These are phyloP conservation scores for Ophiostoma quercus DNA, from an alignment of 2,329 filamentous ascomycete species.

Conservation along the genomic window DNA sequence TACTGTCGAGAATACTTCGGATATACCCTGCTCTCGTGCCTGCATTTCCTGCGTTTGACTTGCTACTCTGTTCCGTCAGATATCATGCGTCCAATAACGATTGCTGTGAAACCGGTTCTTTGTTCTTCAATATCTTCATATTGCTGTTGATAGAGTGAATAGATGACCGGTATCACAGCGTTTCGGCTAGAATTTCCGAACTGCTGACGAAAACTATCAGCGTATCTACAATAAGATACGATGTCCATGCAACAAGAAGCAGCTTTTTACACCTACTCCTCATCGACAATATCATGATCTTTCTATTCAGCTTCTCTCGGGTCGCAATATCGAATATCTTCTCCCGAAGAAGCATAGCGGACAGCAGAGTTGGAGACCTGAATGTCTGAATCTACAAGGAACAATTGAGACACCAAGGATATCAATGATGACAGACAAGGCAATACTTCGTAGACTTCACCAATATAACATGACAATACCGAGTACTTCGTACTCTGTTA, in stretches of 20 bases:
- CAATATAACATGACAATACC: no score
- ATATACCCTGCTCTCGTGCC: background rate
- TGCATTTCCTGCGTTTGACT: background rate
- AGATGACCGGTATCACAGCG: background rate
- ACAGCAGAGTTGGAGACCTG: background rate
- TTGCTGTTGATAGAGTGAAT: background rate
- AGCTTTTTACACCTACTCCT: background rate
- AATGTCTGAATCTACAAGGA: no score
- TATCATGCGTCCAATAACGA: conserved; percentile 1
- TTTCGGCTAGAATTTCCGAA: conserved; percentile 1
- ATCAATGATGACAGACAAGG: background rate
- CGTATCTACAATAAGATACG: background rate
- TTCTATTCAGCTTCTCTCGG: conserved; percentile 5
- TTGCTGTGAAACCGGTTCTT: background rate
- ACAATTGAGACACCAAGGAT: background rate
- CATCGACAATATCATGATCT: background rate
- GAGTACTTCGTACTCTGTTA: no score
- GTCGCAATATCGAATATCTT: conserved; percentile 11
- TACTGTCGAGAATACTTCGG: background rate
- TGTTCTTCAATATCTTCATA: background rate
- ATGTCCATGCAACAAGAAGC: no score
- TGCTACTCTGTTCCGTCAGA: background rate
- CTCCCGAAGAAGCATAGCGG: conserved; percentile 8
- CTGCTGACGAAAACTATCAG: background rate
- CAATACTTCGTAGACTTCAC: no score